Conservation (phyloP, 805 yeast species). For the Kurtzmaniella fragi region DNA sequence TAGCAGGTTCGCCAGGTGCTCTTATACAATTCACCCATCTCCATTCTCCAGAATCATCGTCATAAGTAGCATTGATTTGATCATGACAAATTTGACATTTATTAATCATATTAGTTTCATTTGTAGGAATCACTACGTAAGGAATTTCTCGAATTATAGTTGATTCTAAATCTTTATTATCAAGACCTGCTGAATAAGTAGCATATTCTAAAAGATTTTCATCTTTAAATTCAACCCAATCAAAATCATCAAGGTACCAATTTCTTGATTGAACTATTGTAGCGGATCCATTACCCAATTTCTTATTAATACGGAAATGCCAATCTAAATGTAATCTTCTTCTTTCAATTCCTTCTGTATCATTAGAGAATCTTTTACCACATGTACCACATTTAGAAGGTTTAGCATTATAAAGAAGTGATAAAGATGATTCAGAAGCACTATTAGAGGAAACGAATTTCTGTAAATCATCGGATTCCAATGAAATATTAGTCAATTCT, state of each 20-base stretch:
- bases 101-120: slow-evolving; percentile 49
- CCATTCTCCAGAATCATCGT: slow-evolving; percentile 44
- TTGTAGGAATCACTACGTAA: slow-evolving; percentile 64
- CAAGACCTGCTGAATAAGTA: slow-evolving; percentile 7
- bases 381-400: slow-evolving; percentile 85
- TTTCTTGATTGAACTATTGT: slow-evolving; percentile 61
- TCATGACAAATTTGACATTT: slow-evolving; percentile 40
- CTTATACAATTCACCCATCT: slow-evolving; percentile 37
- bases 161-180: slow-evolving; percentile 1
- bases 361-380: slow-evolving; percentile 75
- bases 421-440: slow-evolving; percentile 31
- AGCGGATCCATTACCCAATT: slow-evolving; percentile 34
- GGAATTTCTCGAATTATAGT: slow-evolving; percentile 9
- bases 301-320: slow-evolving; percentile 91
- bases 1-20: slow-evolving; percentile 31
- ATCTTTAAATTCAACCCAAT: slow-evolving; percentile 74
- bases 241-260: slow-evolving; percentile 72
- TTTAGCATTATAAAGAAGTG: slow-evolving; percentile 50
- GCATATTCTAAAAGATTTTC: slow-evolving; percentile 42
- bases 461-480: slow-evolving; percentile 20
- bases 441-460: slow-evolving; percentile 32
- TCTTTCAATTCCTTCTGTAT: slow-evolving; percentile 49
- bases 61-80: slow-evolving; percentile 37
- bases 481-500: slow-evolving; percentile 23
- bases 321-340: slow-evolving; percentile 78